phyloP scores from a whole-genome alignment of 306 rosid genomes.

The Erythrophleum fordii region DNA sequence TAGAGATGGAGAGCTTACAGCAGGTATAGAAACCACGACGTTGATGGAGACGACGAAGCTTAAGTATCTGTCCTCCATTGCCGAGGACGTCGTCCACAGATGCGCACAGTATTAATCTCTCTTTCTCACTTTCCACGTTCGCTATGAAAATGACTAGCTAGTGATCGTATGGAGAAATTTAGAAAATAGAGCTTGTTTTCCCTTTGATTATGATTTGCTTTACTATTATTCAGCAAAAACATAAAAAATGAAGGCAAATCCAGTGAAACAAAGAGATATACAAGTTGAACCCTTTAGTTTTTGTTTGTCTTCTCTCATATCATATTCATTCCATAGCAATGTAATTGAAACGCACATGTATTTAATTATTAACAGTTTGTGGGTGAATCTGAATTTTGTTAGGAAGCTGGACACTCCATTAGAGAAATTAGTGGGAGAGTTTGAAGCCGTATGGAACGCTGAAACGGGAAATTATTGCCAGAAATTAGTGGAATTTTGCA shows the following conservation, averaged over 20 bases:
- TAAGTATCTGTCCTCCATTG: slow-evolving; percentile 55
- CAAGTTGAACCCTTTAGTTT: not conserved
- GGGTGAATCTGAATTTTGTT: slow-evolving; percentile 1
- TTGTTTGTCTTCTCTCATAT: not conserved
- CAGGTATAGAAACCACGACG: slow-evolving; percentile 24
- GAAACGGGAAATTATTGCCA: slow-evolving; percentile 53
- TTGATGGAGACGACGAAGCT: slow-evolving; percentile 50
- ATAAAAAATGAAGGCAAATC: not conserved
- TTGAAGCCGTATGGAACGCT: slow-evolving; percentile 66
- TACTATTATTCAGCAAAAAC: not conserved
- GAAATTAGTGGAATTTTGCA: slow-evolving; percentile 73
- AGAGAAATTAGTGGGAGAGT: slow-evolving; percentile 68
- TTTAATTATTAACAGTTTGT: not conserved
- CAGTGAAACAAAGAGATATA: not conserved
- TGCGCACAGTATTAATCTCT: slow-evolving; percentile 49
- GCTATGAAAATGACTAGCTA: not conserved
- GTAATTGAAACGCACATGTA: not conserved
- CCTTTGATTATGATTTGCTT: not conserved
- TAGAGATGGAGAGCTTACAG: slow-evolving; percentile 22
- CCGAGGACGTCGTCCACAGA: slow-evolving; percentile 45
- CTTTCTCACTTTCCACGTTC: not conserved
- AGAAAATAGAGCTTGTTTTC: not conserved
- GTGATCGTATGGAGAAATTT: not conserved
- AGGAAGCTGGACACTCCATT: slow-evolving; percentile 59
- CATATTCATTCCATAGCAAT: not conserved